phyloP scores from a whole-genome alignment of 164 flowering plant genomes.

The Dillenia turbinata region DNA sequence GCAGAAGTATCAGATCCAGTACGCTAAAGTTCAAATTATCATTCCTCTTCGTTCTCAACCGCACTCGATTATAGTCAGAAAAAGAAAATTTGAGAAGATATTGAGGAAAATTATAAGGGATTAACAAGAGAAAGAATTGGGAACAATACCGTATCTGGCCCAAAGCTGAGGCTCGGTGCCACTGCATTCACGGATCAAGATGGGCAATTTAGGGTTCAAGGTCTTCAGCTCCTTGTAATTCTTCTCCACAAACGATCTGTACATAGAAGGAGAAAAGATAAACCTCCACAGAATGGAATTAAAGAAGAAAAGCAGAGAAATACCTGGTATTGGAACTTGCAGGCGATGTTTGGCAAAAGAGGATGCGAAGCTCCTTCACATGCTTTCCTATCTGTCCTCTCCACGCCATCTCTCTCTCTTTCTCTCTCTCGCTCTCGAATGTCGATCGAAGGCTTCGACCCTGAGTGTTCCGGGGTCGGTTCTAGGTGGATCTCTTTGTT shows the following conservation, averaged over 20 bases:
- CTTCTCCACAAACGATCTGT: conserved; percentile 66
- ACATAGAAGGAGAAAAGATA: not conserved
- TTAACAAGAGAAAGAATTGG: too few relatives aligned
- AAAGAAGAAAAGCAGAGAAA: not conserved
- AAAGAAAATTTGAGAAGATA: too few relatives aligned
- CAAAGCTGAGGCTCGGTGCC: conserved; percentile 73
- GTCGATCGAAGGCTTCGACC: too few relatives aligned
- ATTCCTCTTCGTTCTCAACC: too few relatives aligned
- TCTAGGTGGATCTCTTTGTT: too few relatives aligned
- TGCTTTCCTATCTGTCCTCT: conserved; percentile 32
- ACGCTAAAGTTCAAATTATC: too few relatives aligned
- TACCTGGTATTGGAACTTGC: conserved; percentile 68
- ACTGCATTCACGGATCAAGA: conserved; percentile 78
- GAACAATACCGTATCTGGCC: conserved; percentile 72
- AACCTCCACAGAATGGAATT: not conserved
- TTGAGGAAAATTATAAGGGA: too few relatives aligned
- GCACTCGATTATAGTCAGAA: too few relatives aligned
- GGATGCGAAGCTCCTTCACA: conserved; percentile 71
- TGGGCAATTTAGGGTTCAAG: conserved; percentile 75
- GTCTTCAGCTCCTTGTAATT: conserved; percentile 86
- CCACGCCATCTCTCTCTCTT: conserved; percentile 33
- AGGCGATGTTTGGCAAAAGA: conserved; percentile 76
- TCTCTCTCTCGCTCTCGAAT: not conserved
- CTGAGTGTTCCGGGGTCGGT: too few relatives aligned
- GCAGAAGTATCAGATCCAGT: too few relatives aligned